Base-by-base conservation (phyloP, 352 stramenopile species). In the Globisporangium apiculatum region DNA sequence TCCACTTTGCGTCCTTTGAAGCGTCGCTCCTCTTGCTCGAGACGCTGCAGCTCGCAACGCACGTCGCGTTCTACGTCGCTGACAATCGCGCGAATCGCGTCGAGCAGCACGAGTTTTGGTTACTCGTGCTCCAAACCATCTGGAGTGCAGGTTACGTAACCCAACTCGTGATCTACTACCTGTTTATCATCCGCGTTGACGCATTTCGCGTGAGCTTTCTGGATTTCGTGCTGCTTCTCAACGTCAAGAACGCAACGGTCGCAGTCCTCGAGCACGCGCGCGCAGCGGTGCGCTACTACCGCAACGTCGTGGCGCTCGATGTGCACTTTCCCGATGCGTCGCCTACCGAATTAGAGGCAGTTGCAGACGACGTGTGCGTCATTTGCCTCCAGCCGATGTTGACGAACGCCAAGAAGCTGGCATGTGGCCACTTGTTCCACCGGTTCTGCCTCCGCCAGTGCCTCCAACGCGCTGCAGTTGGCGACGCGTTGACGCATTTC, bases 181-280 rank as follows among this genome's bases (percentile, higher is more conserved):
- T 89, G 49, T 91, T 89, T 54, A 86, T 91, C 38, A 86, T 91
- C 60, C 86, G 82, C 47, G 70, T 89, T 40, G 79, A 89, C 62
- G 75, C 89, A 51, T 91, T 91, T 63, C 73, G 82, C 31, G 76
- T 89, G 36, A 89, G 77, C 41, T 78, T 91, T 48, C 72, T 89
- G 38, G 82, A 91, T 53, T 79, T 91, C 35, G 87, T 89, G 38
- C 58, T 91, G 53, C 86, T 91, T 45, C 55, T 91, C 17, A 89
- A 88, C 38, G 79, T 91, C n/a, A 91, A 91, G 63, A 89, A 86
- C 40, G 79, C 82, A 10, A 89, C 78, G 0, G 70, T 87, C 17
- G 60, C 79, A 18, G 55, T 91, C 8, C 59, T 89, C 35, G 77
- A 88, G 53, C 87, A 89, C 58, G 47, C 77, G 43, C 86, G 81